A percentile compares a stretch with the other conserved stretches of the same genome.
phyloP scores from a whole-genome alignment of 2,329 filamentous ascomycete species.

The Aspergillus melleus region DNA sequence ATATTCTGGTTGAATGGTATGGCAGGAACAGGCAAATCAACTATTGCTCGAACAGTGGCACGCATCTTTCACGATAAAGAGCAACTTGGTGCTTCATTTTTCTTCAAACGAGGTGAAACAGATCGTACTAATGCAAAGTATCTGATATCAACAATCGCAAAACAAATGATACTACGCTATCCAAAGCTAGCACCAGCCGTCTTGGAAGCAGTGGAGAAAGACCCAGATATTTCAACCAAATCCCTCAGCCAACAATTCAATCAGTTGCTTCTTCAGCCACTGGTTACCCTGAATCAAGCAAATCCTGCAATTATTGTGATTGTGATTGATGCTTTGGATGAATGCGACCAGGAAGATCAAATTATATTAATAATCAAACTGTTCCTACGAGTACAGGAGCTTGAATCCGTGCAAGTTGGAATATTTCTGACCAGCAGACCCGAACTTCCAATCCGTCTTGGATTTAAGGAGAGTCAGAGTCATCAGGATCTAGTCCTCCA shows the following conservation, averaged over 20 bases:
- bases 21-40: constrained; percentile 32
- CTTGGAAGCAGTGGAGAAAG: constrained; percentile 19
- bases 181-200: constrained; percentile 26
- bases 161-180: constrained; percentile 29
- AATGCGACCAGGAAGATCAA: constrained; percentile 21
- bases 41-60: constrained; percentile 34
- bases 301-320: constrained; percentile 16
- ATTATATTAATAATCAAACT: constrained; percentile 22
- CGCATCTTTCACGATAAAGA: constrained; percentile 13
- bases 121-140: constrained; percentile 36
- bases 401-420: constrained; percentile 13
- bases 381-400: constrained; percentile 10
- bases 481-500: constrained; percentile 23
- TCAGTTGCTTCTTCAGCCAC: constrained; percentile 25
- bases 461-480: constrained; percentile 15
- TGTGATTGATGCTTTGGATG: constrained; percentile 25
- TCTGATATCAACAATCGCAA: constrained; percentile 39
- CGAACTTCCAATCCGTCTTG: constrained; percentile 21
- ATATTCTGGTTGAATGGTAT: constrained; percentile 39
- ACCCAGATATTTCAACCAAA: constrained; percentile 25
- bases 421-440: constrained; percentile 30
- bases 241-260: constrained; percentile 27
- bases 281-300: constrained; percentile 6
- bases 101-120: constrained; percentile 46
- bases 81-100: constrained; percentile 43